Percentiles rank a stretch among this genome's conserved stretches.
Conservation (phyloP, 345 rosid species). For the Cardiospermum halicacabum region DNA sequence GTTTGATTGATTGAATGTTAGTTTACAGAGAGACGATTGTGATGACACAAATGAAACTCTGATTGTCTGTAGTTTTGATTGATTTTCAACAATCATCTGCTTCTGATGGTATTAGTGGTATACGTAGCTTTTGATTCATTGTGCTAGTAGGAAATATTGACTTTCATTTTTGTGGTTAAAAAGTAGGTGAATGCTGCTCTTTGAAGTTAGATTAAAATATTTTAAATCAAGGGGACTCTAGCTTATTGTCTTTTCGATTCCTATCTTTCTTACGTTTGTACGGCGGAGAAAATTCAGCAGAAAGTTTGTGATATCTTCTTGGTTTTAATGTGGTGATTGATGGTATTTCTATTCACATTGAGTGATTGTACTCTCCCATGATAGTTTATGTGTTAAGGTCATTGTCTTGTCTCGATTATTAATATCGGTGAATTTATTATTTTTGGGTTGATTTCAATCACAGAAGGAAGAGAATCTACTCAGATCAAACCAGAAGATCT, state of each 20-base stretch:
- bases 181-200: background rate
- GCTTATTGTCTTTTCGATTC: background rate
- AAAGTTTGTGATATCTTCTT: background rate
- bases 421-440: background rate
- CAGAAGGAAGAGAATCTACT: slow-evolving; percentile 35
- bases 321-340: background rate
- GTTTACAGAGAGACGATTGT: background rate
- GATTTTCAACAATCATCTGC: background rate
- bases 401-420: too few species aligned
- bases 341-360: background rate
- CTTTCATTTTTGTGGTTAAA: background rate
- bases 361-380: background rate
- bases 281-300: background rate
- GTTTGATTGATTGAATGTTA: background rate
- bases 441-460: slow-evolving; percentile 1
- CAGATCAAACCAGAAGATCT: slow-evolving; percentile 18
- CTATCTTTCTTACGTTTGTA: background rate
- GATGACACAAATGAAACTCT: too few species aligned
- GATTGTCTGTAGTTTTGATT: too few species aligned
- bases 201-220: background rate
- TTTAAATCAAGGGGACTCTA: background rate
- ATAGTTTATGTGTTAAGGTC: background rate
- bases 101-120: background rate
- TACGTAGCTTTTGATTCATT: background rate
- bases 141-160: background rate